Conservation (phyloP, 208 protist genomes). For the Acanthamoeba healyi region DNA sequence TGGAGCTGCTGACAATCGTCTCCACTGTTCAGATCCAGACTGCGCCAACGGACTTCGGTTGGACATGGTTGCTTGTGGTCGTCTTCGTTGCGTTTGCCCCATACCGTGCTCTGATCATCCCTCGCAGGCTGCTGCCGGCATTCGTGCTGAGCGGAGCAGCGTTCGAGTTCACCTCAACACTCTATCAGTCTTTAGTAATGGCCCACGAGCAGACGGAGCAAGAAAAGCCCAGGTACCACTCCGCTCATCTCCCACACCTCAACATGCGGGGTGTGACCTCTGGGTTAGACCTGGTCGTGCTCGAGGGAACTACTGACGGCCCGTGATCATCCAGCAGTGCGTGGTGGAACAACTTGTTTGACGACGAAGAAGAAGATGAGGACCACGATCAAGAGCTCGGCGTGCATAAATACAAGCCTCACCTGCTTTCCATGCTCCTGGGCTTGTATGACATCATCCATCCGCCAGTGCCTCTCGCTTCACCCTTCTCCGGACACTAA, state of each 20-base stretch:
- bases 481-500: not conserved
- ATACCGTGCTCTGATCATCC: too few relatives aligned
- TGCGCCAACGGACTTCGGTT: too few relatives aligned
- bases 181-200: not conserved
- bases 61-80: too few relatives aligned
- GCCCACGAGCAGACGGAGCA: not conserved
- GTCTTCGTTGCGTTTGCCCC: too few relatives aligned
- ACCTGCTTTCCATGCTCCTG: not conserved
- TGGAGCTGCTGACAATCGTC: too few relatives aligned
- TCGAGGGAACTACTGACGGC: too few relatives aligned
- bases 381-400: not conserved
- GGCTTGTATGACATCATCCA: not conserved
- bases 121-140: not conserved
- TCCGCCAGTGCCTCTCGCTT: not conserved
- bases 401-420: not conserved
- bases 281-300: too few relatives aligned
- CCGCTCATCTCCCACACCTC: too few relatives aligned
- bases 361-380: not conserved
- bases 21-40: too few relatives aligned
- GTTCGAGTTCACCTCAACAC: not conserved
- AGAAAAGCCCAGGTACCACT: not conserved
- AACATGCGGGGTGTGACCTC: too few relatives aligned
- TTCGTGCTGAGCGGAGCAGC: not conserved
- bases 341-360: slow-evolving; percentile 31
- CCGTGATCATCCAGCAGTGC: too few relatives aligned